These are phyloP conservation scores for Microthyrium microscopicum DNA, from an alignment of 2,329 filamentous ascomycete genomes.

Conservation along the genomic window DNA sequence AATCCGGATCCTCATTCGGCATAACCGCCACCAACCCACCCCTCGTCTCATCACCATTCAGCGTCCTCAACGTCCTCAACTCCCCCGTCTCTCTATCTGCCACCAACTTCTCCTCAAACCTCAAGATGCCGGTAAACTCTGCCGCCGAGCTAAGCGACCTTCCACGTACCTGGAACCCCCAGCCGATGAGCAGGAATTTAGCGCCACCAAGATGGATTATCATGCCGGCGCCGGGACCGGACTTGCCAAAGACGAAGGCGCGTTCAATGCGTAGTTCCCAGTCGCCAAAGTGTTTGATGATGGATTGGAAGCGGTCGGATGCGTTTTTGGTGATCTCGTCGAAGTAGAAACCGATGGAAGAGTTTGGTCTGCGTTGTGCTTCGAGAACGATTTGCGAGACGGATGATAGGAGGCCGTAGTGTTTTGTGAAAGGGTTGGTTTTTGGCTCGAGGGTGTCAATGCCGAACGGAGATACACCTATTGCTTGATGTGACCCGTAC, in stretches of 20 bases:
- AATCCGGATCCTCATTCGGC: too few relatives aligned
- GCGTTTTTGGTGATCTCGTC: conserved; percentile 19
- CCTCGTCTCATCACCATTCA: conserved; percentile 22
- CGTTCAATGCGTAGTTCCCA: conserved; percentile 25
- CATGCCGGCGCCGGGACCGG: conserved; percentile 25
- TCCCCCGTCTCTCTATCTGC: too few relatives aligned
- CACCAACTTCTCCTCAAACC: too few relatives aligned
- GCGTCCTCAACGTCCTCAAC: conserved; percentile 19
- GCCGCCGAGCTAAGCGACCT: conserved; percentile 15
- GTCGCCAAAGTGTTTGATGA: conserved; percentile 18
- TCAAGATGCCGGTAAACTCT: conserved; percentile 28
- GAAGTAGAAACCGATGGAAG: conserved; percentile 27
- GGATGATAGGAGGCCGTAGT: conserved; percentile 24
- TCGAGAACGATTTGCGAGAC: conserved; percentile 22
- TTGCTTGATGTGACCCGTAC: conserved; percentile 23
- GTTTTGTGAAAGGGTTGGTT: conserved; percentile 18
- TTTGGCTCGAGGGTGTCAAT: conserved; percentile 25
- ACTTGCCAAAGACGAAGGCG: conserved; percentile 29
- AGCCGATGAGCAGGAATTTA: conserved; percentile 28
- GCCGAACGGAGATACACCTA: conserved; percentile 25
- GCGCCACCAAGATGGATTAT: conserved; percentile 23
- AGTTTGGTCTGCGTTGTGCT: conserved; percentile 20
- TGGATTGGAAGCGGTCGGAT: conserved; percentile 15
- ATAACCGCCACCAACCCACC: too few relatives aligned
- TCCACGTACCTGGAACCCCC: conserved; percentile 26